Evolutionary conservation across 257 asterid genomes (phyloP).

Genomic region (Petunia axillaris): DNA sequence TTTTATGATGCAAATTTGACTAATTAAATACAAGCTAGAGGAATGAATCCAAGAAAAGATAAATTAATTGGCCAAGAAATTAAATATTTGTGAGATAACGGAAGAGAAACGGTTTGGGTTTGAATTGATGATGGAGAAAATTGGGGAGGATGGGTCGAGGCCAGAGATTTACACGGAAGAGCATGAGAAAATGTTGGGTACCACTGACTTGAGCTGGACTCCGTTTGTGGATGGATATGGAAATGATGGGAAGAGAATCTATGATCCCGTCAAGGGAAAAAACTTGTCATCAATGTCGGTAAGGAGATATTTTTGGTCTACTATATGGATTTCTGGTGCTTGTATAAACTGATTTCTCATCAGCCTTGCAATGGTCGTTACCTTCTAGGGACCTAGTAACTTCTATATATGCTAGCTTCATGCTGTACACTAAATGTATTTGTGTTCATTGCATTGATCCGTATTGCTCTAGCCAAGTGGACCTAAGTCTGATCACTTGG

Average conservation of each 20-base stretch:
- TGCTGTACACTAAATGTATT: neutral
- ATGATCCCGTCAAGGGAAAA: slow-evolving; percentile 82
- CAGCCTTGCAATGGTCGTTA: neutral
- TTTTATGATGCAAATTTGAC: no score
- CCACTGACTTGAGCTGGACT: slow-evolving; percentile 78
- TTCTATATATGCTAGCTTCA: neutral
- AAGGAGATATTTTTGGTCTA: slow-evolving; percentile 26
- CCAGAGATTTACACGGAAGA: slow-evolving; percentile 90
- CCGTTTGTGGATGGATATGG: slow-evolving; percentile 89
- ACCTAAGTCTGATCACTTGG: neutral
- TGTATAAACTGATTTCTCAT: slow-evolving; percentile 1
- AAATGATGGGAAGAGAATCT: slow-evolving; percentile 81
- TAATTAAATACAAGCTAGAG: no score
- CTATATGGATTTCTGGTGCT: neutral
- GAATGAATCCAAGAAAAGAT: no score
- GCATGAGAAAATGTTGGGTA: slow-evolving; percentile 82
- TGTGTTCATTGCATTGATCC: neutral
- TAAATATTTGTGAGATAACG: no score
- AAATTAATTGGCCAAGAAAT: no score
- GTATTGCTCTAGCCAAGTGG: neutral
- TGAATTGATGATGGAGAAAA: no score
- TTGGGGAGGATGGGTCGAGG: slow-evolving; percentile 68
- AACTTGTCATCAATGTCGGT: slow-evolving; percentile 99
- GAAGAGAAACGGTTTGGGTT: no score
- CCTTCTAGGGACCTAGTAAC: neutral